phyloP scores from a whole-genome alignment of 106 monocot genomes.

The Acanthochlamys bracteata region DNA sequence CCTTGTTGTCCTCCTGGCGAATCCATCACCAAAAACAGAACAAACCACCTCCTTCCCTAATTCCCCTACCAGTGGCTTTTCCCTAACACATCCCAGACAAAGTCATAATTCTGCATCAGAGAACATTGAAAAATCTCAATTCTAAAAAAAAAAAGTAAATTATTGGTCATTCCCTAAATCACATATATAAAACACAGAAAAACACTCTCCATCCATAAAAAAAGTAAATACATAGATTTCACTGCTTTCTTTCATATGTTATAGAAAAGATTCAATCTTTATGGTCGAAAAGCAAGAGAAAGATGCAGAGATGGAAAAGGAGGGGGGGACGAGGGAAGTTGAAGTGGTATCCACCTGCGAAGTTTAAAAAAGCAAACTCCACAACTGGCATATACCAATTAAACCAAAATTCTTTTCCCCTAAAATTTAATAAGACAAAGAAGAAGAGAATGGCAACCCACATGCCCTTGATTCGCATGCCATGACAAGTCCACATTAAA shows the following conservation, averaged over 20 bases:
- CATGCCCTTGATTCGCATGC: background rate
- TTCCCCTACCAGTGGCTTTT: background rate
- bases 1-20: constrained; percentile 36
- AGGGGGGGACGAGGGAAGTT: background rate
- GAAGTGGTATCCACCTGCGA: constrained; percentile 3
- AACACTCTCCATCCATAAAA: too few species aligned
- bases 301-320: background rate
- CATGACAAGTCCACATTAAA: too few species aligned
- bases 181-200: background rate
- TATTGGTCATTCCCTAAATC: background rate
- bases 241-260: too few species aligned
- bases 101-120: background rate
- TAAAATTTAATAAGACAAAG: background rate
- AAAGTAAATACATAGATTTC: too few species aligned
- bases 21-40: constrained; percentile 28
- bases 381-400: too few species aligned
- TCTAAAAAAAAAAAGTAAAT: background rate
- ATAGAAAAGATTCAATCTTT: too few species aligned
- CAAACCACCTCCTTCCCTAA: background rate
- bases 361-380: background rate
- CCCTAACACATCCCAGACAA: background rate
- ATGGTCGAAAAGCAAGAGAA: too few species aligned
- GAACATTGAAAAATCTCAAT: background rate
- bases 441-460: background rate
- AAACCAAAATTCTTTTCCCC: too few species aligned